These are phyloP conservation scores for Halophytophthora batemanensis DNA, from an alignment of 352 stramenopile genomes.

Conservation along the genomic window DNA sequence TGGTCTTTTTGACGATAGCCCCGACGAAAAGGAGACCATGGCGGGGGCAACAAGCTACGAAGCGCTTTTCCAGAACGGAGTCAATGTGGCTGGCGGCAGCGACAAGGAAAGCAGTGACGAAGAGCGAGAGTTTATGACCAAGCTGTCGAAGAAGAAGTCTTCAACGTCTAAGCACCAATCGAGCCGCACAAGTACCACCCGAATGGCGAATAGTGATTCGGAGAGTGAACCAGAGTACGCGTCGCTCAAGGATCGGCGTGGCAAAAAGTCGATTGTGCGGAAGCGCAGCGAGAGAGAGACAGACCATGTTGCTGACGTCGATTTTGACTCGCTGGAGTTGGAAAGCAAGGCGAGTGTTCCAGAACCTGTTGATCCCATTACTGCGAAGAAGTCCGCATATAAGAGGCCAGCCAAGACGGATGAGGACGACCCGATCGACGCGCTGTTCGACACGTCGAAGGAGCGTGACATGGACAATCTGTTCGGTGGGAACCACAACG, in stretches of 20 bases:
- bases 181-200: slow-evolving; percentile 16
- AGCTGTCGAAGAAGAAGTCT: slow-evolving; percentile 3
- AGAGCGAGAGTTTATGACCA: slow-evolving; percentile 5
- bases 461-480: slow-evolving; percentile 45
- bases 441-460: slow-evolving; percentile 52
- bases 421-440: slow-evolving; percentile 57
- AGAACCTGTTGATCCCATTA: neutral
- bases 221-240: slow-evolving; percentile 15
- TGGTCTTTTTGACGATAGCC: slow-evolving; percentile 63
- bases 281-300: neutral
- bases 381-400: neutral
- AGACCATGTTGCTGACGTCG: slow-evolving; percentile 3
- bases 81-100: slow-evolving; percentile 2
- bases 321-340: neutral
- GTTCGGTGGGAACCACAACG: slow-evolving; percentile 10
- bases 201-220: slow-evolving; percentile 5
- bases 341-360: neutral
- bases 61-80: slow-evolving; percentile 39
- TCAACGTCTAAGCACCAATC: slow-evolving; percentile 14
- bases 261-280: slow-evolving; percentile 8
- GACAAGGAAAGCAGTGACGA: slow-evolving; percentile 21
- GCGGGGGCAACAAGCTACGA: slow-evolving; percentile 46
- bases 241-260: slow-evolving; percentile 16
- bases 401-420: slow-evolving; percentile 8
- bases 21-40: slow-evolving; percentile 19